phyloP scores from a whole-genome alignment of 225 moss, liverwort and hornwort species.

The Pleurozium schreberi region DNA sequence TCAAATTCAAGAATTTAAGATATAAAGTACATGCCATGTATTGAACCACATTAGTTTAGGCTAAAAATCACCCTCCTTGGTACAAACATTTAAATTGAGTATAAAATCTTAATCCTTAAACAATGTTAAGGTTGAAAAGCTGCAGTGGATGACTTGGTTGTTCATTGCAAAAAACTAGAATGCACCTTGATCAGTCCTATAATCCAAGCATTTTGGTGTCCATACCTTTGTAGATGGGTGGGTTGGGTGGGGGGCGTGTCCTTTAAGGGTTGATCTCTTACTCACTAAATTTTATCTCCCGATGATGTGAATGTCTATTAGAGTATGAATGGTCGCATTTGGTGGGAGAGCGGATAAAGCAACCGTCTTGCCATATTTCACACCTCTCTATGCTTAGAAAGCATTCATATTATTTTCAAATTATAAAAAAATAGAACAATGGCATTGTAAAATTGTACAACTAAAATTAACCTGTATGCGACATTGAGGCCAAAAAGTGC shows the following conservation, averaged over 20 bases:
- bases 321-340: not conserved
- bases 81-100: not conserved
- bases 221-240: too few species aligned
- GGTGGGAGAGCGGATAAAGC: not conserved
- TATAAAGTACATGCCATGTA: not conserved
- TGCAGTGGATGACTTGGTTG: too few species aligned
- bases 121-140: too few species aligned
- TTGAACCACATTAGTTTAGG: not conserved
- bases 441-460: not conserved
- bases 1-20: not conserved
- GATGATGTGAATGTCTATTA: not conserved
- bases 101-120: too few species aligned
- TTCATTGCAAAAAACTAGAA: too few species aligned
- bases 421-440: not conserved
- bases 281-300: too few species aligned
- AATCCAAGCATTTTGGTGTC: too few species aligned
- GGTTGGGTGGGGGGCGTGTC: too few species aligned
- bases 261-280: not conserved
- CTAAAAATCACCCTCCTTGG: not conserved
- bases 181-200: too few species aligned
- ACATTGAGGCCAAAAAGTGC: too few species aligned
- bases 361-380: not conserved
- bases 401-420: not conserved
- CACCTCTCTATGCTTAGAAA: not conserved
- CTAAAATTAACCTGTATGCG: too few species aligned